Evolutionary conservation across 1,284 basidiomycete genomes (phyloP).

Genomic region (Ganoderma resinaceum): DNA sequence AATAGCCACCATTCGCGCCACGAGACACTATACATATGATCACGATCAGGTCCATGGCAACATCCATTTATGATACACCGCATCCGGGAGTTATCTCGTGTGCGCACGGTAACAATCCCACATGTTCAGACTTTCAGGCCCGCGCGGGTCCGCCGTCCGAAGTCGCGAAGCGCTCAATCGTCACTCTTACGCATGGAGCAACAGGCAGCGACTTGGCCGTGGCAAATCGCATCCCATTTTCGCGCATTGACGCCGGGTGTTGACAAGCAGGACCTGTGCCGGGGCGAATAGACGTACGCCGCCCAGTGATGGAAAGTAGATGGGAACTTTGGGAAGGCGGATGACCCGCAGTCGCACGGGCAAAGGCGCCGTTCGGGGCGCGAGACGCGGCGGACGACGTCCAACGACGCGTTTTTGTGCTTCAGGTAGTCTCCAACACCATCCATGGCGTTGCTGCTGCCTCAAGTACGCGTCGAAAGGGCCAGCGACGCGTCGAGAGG

Average conservation of each 20-base stretch:
- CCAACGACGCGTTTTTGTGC: constrained; percentile 17
- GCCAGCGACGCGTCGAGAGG: constrained; percentile 25
- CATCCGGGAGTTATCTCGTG: neutral
- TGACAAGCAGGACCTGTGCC: constrained; percentile 5
- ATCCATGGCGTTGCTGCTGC: neutral
- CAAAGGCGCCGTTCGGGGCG: constrained; percentile 9
- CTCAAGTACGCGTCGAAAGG: constrained; percentile 16
- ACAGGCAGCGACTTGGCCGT: neutral
- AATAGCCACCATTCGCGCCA: neutral
- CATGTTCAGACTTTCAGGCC: constrained; percentile 8
- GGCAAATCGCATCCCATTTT: neutral
- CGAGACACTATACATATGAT: neutral
- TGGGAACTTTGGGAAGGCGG: constrained; percentile 12
- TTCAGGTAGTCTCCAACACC: neutral
- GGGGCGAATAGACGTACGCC: constrained; percentile 17
- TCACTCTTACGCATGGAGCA: constrained; percentile 11
- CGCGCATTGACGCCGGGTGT: constrained; percentile 5
- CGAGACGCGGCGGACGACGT: constrained; percentile 12
- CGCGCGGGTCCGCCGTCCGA: constrained; percentile 16
- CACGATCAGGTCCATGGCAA: constrained; percentile 3
- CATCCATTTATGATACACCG: constrained; percentile 9
- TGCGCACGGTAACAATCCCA: neutral
- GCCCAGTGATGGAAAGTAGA: constrained; percentile 22
- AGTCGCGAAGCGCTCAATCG: constrained; percentile 17
- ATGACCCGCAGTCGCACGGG: constrained; percentile 20